phyloP scores from a whole-genome alignment of 306 rosid genomes.

The Medicago lupulina region DNA sequence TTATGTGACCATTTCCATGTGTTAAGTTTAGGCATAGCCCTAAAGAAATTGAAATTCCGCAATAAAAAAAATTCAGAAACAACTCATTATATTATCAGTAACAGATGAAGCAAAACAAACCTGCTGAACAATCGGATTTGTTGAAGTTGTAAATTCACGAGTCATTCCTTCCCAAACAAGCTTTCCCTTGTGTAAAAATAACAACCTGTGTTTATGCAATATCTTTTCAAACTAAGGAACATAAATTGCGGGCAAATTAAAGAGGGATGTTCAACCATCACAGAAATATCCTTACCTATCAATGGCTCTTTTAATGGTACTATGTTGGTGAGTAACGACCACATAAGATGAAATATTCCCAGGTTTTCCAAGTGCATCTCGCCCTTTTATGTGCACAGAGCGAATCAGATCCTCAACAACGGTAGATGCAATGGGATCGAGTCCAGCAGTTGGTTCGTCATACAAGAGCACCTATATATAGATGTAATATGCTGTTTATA shows the following conservation, averaged over 20 bases:
- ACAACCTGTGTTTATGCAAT: constrained; percentile 59
- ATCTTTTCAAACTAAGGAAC: constrained; percentile 26
- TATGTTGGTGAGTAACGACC: constrained; percentile 97
- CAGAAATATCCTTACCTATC: constrained; percentile 69
- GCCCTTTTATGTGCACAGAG: constrained; percentile 86
- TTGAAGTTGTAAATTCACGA: constrained; percentile 77
- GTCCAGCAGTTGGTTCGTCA: constrained; percentile 99
- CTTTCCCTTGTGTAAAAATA: constrained; percentile 89
- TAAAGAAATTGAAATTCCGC: constrained; percentile 24
- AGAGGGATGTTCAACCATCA: constrained; percentile 10
- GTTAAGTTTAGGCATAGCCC: constrained; percentile 19
- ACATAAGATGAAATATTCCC: constrained; percentile 90
- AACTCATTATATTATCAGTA: not conserved
- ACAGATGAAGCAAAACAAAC: constrained; percentile 46
- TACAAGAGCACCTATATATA: constrained; percentile 80
- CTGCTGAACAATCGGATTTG: constrained; percentile 91
- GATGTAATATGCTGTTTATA: constrained; percentile 29
- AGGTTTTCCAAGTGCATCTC: constrained; percentile 67
- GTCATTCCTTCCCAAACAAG: constrained; percentile 99
- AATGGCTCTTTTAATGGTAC: constrained; percentile 94
- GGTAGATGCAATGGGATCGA: constrained; percentile 99
- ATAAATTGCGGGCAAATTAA: constrained; percentile 14
- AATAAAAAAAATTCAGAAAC: constrained; percentile 27
- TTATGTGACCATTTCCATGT: constrained; percentile 8
- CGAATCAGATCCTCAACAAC: constrained; percentile 98